Base-by-base conservation (phyloP, 345 rosid species). In the Capsella bursapastoris region DNA sequence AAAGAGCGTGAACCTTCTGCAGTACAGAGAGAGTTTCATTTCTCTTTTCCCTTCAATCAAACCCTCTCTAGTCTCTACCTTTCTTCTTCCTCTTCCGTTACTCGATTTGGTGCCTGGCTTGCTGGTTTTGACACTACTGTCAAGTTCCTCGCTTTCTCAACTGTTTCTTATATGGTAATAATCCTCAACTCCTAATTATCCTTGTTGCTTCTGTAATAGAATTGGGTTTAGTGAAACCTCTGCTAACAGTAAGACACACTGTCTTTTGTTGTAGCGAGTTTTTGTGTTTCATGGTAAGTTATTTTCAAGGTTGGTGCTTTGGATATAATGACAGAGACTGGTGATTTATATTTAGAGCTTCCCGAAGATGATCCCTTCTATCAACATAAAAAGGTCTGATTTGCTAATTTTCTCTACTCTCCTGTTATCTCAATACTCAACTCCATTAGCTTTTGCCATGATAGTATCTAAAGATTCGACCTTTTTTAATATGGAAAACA, bases 381-480 rank as follows among this genome's bases (percentile, higher is more conserved):
- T 74, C 79, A 80, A 67, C 77, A 85, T 62, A 90, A 90, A 84
- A 85, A 87, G 94, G 93, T 90, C 34, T 78, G 82, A 58, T 16
- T 32, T 77, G 34, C 27, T 34, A 3, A 29, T 52, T 57, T 57
- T 13, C 8, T 15, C 14, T 59, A 8, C 27, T 27, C 6, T 18
- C 60, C 11, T 61, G 66, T 73, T 52, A 45, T 59, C 73, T 68
- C 37, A 1, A 27, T 38, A 53, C 48, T 47, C 37, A 70, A 40
- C 49, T 62, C 31, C 65, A 12, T 16, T 29, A 62, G 10, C 6
- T 43, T 6, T 18, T 72, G 48, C 52, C 35, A 27, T 45, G 18
- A 25, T 41, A 51, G 60, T 22, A 22, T 72, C 7, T 3, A 31
- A 69, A 67, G n/a, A 51, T 35, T 34, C 31, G 28, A 40, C 41